Conservation (phyloP, 1,284 basidiomycete genomes). For the Mycosarcoma mackinlayi region DNA sequence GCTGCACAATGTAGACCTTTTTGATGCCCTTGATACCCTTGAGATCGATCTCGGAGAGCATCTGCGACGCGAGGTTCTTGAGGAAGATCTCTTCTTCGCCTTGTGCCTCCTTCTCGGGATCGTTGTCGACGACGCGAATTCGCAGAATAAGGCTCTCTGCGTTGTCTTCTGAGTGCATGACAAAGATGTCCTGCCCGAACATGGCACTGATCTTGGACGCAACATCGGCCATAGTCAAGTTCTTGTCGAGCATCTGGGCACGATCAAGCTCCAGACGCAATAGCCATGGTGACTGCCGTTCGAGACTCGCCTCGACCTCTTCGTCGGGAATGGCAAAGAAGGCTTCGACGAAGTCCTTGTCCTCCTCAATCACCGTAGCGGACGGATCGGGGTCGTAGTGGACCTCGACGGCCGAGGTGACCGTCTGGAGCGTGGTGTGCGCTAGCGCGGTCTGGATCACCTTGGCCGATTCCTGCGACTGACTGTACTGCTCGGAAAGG, state of each 20-base stretch:
- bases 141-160: slow-evolving; percentile 97
- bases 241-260: slow-evolving; percentile 96
- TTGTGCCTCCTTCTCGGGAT: slow-evolving; percentile 89
- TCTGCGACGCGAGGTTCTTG: slow-evolving; percentile 92
- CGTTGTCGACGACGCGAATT: slow-evolving; percentile 86
- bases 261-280: slow-evolving; percentile 96
- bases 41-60: slow-evolving; percentile 93
- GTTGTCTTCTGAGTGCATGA: slow-evolving; percentile 99
- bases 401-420: slow-evolving; percentile 95
- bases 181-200: slow-evolving; percentile 95
- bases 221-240: slow-evolving; percentile 94
- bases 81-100: slow-evolving; percentile 97
- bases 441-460: slow-evolving; percentile 91
- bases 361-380: slow-evolving; percentile 94
- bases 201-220: slow-evolving; percentile 92
- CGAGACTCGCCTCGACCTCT: slow-evolving; percentile 88
- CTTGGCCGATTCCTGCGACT: slow-evolving; percentile 76
- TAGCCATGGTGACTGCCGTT: slow-evolving; percentile 95
- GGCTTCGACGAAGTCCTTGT: slow-evolving; percentile 93
- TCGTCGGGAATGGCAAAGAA: slow-evolving; percentile 99
- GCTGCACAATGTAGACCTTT: slow-evolving; percentile 91
- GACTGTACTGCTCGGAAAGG: slow-evolving; percentile 68
- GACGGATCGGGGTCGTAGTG: slow-evolving; percentile 96
- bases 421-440: slow-evolving; percentile 91
- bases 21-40: slow-evolving; percentile 90